Evolutionary conservation across 2,329 filamentous ascomycete species (phyloP), one percentile per base, ranked within the genome.

Genomic region (Nemania abortiva): DNA sequence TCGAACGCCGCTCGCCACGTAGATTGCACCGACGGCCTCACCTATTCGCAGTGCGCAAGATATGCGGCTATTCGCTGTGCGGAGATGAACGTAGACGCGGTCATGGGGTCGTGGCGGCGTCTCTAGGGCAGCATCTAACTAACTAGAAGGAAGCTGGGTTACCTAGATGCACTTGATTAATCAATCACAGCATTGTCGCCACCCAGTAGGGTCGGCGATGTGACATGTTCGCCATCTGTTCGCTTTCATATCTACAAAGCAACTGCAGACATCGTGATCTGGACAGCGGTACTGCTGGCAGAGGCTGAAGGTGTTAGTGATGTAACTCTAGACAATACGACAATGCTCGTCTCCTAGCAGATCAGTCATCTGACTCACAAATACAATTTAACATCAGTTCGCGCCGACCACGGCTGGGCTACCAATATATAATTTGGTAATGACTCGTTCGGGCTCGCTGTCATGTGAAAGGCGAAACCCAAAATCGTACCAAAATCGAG

Each of bases 391-490:
- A 31, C 50, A 11, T 53, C 50, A 53, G 3, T 6, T 53, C 29
- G 27, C 60, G 58, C 65, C 60, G 65, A 64, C 47, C 31, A 59
- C 55, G 60, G 60, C 49, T 63, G 13, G 24, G 7, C 45, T 34
- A 9, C 31, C 31, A 34, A 34, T 42, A 10, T 42, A 42, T 42
- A 42, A 42, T 10, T 42, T 42, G 7, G 37, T 7, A 13, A 65
- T 68, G 55, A 65, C 61, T 68, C 66, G 66, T 52, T 65, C 31
- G 39, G 65, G 22, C 22, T 53, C 39, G 20, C 13, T 50, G 7
- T 50, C 60, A 68, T 50, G 49, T 59, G 60, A 65, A 60, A 68
- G 34, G 49, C 54, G 55, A 65, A 55, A 56, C 6, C 18, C 34
- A 31, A 45, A 20, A 22, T 20, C 18, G 22, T 1, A 7, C 9